Evolutionary conservation across 768 basidiomycete species (phyloP).

Genomic region (Tricholoma sp.): DNA sequence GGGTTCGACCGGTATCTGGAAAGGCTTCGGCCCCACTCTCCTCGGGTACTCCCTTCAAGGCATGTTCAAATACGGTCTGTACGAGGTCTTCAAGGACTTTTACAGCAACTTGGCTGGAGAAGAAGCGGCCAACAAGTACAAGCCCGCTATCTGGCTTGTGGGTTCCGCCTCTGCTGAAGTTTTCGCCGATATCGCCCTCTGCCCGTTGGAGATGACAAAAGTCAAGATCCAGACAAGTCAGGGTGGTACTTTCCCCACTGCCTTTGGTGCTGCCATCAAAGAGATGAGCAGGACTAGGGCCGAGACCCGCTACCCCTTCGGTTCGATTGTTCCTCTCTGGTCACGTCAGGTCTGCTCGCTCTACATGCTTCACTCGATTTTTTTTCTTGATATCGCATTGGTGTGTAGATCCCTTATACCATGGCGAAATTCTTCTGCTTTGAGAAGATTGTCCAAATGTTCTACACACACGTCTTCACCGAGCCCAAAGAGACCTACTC

Average conservation of each 20-base stretch:
- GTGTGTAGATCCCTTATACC: slow-evolving; percentile 84
- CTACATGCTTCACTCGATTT: no score
- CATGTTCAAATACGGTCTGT: slow-evolving; percentile 98
- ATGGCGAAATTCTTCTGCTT: slow-evolving; percentile 99
- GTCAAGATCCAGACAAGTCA: slow-evolving; percentile 85
- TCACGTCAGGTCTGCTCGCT: slow-evolving; percentile 64
- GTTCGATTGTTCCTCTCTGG: slow-evolving; percentile 82
- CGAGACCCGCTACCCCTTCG: slow-evolving; percentile 82
- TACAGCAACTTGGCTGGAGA: slow-evolving; percentile 91
- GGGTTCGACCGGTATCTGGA: slow-evolving; percentile 85
- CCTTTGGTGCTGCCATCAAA: slow-evolving; percentile 65
- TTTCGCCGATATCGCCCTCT: slow-evolving; percentile 94
- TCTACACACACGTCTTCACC: slow-evolving; percentile 86
- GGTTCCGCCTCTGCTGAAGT: slow-evolving; percentile 94
- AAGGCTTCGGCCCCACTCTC: slow-evolving; percentile 90
- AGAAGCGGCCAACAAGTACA: slow-evolving; percentile 74
- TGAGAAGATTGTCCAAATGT: slow-evolving; percentile 81
- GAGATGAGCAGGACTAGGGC: slow-evolving; percentile 63
- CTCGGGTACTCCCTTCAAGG: slow-evolving; percentile 95
- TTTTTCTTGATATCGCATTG: not conserved
- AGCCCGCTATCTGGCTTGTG: slow-evolving; percentile 88
- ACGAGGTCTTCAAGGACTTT: slow-evolving; percentile 92
- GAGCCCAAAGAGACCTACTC: slow-evolving; percentile 72
- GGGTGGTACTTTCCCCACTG: slow-evolving; percentile 70
- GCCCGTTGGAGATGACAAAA: slow-evolving; percentile 92